Evolutionary conservation across 1,284 basidiomycete genomes (phyloP).

Genomic region (Cystobasidium pallidum): DNA sequence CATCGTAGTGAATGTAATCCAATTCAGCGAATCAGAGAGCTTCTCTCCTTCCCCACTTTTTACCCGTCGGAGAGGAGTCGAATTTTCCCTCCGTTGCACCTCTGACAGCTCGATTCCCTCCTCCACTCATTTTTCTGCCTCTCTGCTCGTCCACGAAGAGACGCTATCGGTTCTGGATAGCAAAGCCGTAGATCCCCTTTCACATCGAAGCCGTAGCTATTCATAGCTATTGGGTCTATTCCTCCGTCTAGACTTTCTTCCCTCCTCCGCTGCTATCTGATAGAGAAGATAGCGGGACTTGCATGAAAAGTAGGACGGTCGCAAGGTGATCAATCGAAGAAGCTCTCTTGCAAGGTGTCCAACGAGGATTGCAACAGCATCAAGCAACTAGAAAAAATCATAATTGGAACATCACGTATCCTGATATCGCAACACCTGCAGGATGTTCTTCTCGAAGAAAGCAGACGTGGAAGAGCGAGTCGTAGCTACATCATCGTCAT

Average conservation of each 20-base stretch:
- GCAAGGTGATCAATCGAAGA: neutral
- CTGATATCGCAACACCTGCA: neutral
- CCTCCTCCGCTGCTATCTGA: constrained; percentile 2
- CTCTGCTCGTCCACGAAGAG: neutral
- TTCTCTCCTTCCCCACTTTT: neutral
- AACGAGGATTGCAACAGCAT: neutral
- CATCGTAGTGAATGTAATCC: neutral
- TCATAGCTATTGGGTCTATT: neutral
- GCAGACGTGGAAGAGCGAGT: constrained; percentile 12
- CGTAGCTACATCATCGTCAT: constrained; percentile 18
- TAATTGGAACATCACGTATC: neutral
- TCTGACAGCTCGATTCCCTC: neutral
- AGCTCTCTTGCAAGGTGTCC: neutral
- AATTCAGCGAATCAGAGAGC: constrained; percentile 1
- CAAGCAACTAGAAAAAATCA: neutral
- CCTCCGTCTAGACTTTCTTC: neutral
- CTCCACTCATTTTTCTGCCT: constrained; percentile 1
- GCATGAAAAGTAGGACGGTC: neutral
- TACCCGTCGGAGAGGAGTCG: neutral
- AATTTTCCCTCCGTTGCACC: neutral
- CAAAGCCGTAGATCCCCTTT: neutral
- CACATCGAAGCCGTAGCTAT: neutral
- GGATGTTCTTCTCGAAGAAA: constrained; percentile 35
- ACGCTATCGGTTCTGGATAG: neutral
- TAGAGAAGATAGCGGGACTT: constrained; percentile 8